These are phyloP conservation scores for Kazachstania sp. DNA, from an alignment of 1,139 yeast species.

Conservation along the genomic window DNA sequence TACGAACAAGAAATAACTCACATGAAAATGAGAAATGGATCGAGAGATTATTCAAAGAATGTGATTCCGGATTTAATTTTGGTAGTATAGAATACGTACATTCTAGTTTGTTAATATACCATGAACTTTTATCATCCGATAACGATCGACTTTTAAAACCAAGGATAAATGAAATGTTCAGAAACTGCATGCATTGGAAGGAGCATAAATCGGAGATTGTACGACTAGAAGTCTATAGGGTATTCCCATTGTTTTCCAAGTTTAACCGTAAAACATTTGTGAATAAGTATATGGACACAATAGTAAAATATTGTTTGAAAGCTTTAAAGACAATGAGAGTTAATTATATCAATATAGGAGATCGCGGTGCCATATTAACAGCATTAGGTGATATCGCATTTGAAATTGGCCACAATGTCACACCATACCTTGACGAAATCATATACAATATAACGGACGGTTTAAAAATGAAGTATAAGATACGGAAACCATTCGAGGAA, in stretches of 20 bases:
- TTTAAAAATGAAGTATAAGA: constrained; percentile 57
- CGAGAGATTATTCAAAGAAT: constrained; percentile 56
- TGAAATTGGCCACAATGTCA: constrained; percentile 80
- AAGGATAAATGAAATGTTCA: constrained; percentile 70
- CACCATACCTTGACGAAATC: constrained; percentile 81
- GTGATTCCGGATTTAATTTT: constrained; percentile 41
- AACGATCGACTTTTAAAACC: constrained; percentile 63
- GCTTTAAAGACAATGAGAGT: constrained; percentile 62
- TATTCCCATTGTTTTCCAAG: constrained; percentile 73
- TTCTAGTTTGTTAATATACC: constrained; percentile 74
- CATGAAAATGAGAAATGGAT: constrained; percentile 69
- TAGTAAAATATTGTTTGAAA: constrained; percentile 67
- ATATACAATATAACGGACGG: constrained; percentile 80
- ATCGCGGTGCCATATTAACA: constrained; percentile 67
- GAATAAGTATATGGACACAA: constrained; percentile 70
- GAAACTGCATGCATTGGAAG: constrained; percentile 62
- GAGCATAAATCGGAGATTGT: constrained; percentile 70
- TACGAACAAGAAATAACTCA: constrained; percentile 69
- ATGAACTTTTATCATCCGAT: constrained; percentile 57
- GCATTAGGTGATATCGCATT: constrained; percentile 80
- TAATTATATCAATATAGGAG: constrained; percentile 32
- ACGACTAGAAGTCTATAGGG: constrained; percentile 72
- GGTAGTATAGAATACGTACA: constrained; percentile 64
- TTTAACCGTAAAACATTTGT: constrained; percentile 74
- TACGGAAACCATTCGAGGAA: constrained; percentile 68